These are phyloP conservation scores for Zygoascus ofunaensis DNA, from an alignment of 805 yeast genomes.

Conservation along the genomic window DNA sequence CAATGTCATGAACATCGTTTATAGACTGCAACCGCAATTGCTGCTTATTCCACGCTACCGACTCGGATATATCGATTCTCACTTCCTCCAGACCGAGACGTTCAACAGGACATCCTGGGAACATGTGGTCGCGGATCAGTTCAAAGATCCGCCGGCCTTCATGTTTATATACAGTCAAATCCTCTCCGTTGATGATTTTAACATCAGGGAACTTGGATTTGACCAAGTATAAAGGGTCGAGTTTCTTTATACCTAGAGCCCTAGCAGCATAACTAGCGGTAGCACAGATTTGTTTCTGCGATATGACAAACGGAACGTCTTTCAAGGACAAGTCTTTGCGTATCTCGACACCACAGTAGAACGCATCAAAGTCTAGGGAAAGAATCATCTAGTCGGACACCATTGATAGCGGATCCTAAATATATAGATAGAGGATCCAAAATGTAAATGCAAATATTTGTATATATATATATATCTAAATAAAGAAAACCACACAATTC, in stretches of 20 bases:
- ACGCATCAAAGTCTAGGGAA: constrained; percentile 28
- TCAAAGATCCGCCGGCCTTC: constrained; percentile 24
- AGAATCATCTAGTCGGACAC: too few species aligned
- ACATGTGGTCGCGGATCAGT: constrained; percentile 15
- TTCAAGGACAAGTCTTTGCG: constrained; percentile 19
- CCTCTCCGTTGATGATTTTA: constrained; percentile 25
- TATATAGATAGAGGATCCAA: too few species aligned
- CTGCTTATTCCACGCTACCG: constrained; percentile 11
- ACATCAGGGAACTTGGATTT: constrained; percentile 18
- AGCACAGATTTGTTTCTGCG: constrained; percentile 26
- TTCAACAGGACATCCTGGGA: constrained; percentile 20
- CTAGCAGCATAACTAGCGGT: constrained; percentile 27
- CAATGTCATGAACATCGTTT: constrained; percentile 15
- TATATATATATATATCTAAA: too few species aligned
- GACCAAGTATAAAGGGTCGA: constrained; percentile 14
- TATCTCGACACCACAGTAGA: constrained; percentile 29
- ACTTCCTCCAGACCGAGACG: constrained; percentile 29
- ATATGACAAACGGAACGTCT: constrained; percentile 24
- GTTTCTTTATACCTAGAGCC: constrained; percentile 23
- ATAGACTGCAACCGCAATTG: constrained; percentile 6
- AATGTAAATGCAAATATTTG: too few species aligned
- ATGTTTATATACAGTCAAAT: constrained; percentile 21
- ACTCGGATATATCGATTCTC: constrained; percentile 21
- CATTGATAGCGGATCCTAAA: too few species aligned
- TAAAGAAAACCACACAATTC: too few species aligned